Percentiles rank a stretch among this genome's conserved stretches.
Evolutionary conservation across 805 yeast species (phyloP).

Genomic region (Lipomyces spencermartinsiae): DNA sequence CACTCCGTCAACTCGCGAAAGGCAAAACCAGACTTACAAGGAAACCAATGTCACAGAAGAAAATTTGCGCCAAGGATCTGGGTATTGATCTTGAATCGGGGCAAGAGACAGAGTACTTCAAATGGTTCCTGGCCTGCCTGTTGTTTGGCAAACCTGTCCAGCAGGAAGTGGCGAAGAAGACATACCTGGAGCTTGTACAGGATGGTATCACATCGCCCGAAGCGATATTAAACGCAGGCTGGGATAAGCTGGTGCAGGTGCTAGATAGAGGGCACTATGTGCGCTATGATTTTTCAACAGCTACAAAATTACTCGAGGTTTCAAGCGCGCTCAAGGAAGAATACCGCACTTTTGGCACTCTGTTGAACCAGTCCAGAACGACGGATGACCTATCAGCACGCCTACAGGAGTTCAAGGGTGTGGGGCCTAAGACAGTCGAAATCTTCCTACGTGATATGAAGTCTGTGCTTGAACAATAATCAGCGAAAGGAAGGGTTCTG

Average conservation of each 20-base stretch:
- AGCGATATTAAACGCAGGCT: constrained; percentile 3
- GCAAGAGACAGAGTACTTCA: neutral
- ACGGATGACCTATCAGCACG: neutral
- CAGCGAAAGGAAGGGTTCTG: neutral
- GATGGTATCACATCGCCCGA: constrained; percentile 9
- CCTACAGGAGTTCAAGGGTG: constrained; percentile 8
- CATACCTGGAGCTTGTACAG: constrained; percentile 7
- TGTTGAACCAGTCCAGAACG: neutral
- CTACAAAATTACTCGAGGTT: neutral
- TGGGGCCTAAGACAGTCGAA: constrained; percentile 9
- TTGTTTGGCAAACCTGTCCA: constrained; percentile 8
- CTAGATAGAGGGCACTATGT: constrained; percentile 5
- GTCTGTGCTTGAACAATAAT: neutral
- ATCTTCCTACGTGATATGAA: constrained; percentile 7
- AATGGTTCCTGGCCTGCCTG: constrained; percentile 7
- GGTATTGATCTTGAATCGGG: constrained; percentile 9
- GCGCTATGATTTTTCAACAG: constrained; percentile 6
- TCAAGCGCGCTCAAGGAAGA: constrained; percentile 6
- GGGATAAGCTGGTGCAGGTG: constrained; percentile 6
- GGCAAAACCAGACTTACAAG: neutral
- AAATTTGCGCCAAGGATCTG: neutral
- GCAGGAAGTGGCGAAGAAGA: constrained; percentile 5
- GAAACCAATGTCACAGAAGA: constrained; percentile 2
- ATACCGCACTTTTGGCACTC: neutral
- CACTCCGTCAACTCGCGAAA: neutral